Conservation (phyloP, 768 basidiomycete genomes). For the Mycena rebaudengoi region DNA sequence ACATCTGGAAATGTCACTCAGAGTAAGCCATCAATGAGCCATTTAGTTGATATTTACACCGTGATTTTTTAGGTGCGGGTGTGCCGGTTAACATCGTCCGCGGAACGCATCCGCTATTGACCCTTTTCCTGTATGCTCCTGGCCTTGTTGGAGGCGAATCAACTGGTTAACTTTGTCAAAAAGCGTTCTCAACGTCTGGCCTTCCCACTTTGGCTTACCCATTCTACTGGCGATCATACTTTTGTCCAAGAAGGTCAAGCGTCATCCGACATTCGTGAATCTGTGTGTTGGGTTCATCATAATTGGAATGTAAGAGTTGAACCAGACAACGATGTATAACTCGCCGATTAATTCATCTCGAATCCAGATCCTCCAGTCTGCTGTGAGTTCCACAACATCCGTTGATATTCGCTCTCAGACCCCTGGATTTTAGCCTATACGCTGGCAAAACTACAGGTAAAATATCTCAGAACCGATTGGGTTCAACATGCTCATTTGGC, state of each 20-base stretch:
- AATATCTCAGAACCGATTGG: no score
- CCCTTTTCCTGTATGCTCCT: slow-evolving; percentile 21
- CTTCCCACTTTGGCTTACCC: slow-evolving; percentile 59
- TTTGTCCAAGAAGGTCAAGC: slow-evolving; percentile 50
- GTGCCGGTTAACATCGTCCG: slow-evolving; percentile 18
- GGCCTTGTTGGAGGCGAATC: slow-evolving; percentile 53
- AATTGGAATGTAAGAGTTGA: slow-evolving; percentile 49
- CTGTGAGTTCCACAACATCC: slow-evolving; percentile 39
- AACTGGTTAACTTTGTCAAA: slow-evolving; percentile 52
- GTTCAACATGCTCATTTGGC: no score
- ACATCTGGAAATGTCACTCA: neutral
- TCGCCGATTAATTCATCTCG: neutral
- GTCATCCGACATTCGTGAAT: slow-evolving; percentile 57
- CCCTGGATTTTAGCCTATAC: slow-evolving; percentile 47
- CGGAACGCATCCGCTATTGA: slow-evolving; percentile 6
- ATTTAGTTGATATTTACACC: no score
- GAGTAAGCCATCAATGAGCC: no score
- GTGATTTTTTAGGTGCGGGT: neutral
- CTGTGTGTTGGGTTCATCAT: slow-evolving; percentile 55
- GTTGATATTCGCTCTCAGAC: neutral
- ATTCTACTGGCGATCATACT: slow-evolving; percentile 49
- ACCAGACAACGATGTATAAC: neutral
- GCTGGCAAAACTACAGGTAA: slow-evolving; percentile 47
- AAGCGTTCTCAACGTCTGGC: slow-evolving; percentile 59
- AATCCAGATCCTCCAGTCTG: slow-evolving; percentile 47